These are phyloP conservation scores for Niveomyces coronatus DNA, from an alignment of 2,329 filamentous ascomycete genomes.

Conservation along the genomic window DNA sequence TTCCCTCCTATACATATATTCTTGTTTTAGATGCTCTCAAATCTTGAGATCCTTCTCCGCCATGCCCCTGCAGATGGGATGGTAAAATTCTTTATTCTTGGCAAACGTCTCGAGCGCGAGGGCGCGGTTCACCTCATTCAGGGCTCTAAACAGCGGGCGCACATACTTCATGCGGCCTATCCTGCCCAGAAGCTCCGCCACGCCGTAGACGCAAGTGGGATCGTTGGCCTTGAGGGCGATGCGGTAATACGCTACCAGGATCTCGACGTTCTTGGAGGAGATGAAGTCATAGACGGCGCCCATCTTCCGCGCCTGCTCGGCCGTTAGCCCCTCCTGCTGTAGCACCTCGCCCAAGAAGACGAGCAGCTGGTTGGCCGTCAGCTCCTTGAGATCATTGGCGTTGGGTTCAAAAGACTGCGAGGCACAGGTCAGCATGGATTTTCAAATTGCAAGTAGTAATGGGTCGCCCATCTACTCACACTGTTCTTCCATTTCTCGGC, in stretches of 20 bases:
- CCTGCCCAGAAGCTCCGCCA: conserved; percentile 63
- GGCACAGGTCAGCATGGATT: no score
- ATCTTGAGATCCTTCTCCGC: conserved; percentile 70
- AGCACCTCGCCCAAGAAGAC: conserved; percentile 82
- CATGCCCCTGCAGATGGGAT: conserved; percentile 82
- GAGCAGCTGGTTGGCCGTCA: conserved; percentile 79
- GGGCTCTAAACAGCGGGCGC: conserved; percentile 65
- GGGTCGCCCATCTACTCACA: no score
- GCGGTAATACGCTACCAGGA: conserved; percentile 69
- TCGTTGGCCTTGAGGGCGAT: conserved; percentile 70
- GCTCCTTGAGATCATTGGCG: conserved; percentile 57
- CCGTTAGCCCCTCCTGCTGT: conserved; percentile 48
- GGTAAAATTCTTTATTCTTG: conserved; percentile 85
- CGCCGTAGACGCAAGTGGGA: conserved; percentile 55
- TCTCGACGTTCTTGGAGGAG: conserved; percentile 74
- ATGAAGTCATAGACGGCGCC: conserved; percentile 64
- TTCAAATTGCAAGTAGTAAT: no score
- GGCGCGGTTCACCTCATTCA: conserved; percentile 64
- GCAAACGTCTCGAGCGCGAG: conserved; percentile 75
- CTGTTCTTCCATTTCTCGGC: conserved; percentile 68
- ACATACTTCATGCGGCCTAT: conserved; percentile 98
- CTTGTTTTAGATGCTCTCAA: conserved; percentile 3
- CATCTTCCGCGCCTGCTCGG: conserved; percentile 58
- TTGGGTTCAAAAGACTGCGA: conserved; percentile 55
- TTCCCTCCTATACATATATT: background rate